Percentiles rank a stretch among this genome's conserved stretches.
Evolutionary conservation across 306 rosid species (phyloP).

Genomic region (Bauhinia variegata): DNA sequence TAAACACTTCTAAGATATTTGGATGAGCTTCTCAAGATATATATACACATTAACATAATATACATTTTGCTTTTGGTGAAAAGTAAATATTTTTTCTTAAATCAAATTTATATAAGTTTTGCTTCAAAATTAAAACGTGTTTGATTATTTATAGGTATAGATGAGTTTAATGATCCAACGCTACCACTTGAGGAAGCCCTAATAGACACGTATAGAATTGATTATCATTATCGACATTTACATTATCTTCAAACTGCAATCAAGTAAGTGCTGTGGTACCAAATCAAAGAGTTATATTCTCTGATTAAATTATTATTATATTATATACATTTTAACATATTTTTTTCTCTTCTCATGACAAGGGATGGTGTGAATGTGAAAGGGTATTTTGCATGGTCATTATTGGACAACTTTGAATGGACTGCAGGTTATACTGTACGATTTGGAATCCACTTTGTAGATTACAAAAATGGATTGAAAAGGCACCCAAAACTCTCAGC

Average conservation of each 20-base stretch:
- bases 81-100: neutral
- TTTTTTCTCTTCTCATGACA: neutral
- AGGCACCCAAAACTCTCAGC: slow-evolving; percentile 58
- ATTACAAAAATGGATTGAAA: slow-evolving; percentile 45
- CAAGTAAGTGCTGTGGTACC: slow-evolving; percentile 33
- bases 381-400: slow-evolving; percentile 69
- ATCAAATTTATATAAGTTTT: too few relatives aligned
- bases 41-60: too few relatives aligned
- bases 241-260: slow-evolving; percentile 51
- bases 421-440: slow-evolving; percentile 41
- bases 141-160: slow-evolving; percentile 41
- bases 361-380: slow-evolving; percentile 61
- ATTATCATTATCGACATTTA: slow-evolving; percentile 53
- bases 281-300: too few relatives aligned
- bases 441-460: slow-evolving; percentile 58
- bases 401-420: slow-evolving; percentile 72
- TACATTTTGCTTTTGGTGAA: too few relatives aligned
- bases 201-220: slow-evolving; percentile 50
- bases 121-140: too few relatives aligned
- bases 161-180: slow-evolving; percentile 50
- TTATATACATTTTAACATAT: neutral
- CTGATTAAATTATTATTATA: neutral
- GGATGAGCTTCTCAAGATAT: too few relatives aligned
- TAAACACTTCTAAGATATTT: too few relatives aligned
- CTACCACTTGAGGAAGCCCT: slow-evolving; percentile 49